Evolutionary conservation across 306 rosid species (phyloP).

Genomic region (Adenanthera pavonina): DNA sequence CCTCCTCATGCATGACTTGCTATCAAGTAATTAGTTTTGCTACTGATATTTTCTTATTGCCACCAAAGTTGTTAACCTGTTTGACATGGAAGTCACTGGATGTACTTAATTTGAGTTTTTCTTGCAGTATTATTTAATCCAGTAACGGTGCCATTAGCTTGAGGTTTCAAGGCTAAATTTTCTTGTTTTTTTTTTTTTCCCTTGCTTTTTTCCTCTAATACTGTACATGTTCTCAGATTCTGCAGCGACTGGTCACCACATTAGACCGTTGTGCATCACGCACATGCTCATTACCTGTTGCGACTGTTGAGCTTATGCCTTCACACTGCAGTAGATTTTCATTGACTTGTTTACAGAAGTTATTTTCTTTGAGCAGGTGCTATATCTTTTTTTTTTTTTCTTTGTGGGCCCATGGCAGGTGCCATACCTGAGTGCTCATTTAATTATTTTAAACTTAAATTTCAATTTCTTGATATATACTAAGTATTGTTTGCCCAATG

Average conservation of each 20-base stretch:
- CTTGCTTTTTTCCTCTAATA: slow-evolving; percentile 15
- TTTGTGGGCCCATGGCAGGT: slow-evolving; percentile 66
- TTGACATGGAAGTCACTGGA: slow-evolving; percentile 8
- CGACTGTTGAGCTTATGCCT: slow-evolving; percentile 95
- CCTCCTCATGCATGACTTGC: slow-evolving; percentile 19
- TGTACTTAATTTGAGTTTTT: slow-evolving; percentile 24
- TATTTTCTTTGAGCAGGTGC: slow-evolving; percentile 94
- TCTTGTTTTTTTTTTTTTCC: background rate
- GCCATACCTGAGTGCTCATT: slow-evolving; percentile 29
- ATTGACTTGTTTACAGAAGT: slow-evolving; percentile 85
- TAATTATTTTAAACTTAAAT: slow-evolving; percentile 18
- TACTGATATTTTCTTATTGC: slow-evolving; percentile 19
- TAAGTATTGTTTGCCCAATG: slow-evolving; percentile 29
- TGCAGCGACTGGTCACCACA: slow-evolving; percentile 77
- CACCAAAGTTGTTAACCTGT: background rate
- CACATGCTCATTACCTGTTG: slow-evolving; percentile 89
- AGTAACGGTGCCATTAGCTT: slow-evolving; percentile 24
- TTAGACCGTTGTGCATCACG: slow-evolving; percentile 98
- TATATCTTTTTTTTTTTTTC: background rate
- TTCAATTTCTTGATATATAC: slow-evolving; percentile 22
- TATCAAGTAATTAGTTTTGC: slow-evolving; percentile 16
- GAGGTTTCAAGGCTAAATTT: slow-evolving; percentile 12
- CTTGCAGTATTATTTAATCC: slow-evolving; percentile 11
- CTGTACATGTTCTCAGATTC: slow-evolving; percentile 57
- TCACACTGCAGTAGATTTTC: slow-evolving; percentile 93